Evolutionary conservation across 345 rosid species (phyloP), one percentile per base, ranked within the genome.

Genomic region (Cardamine occulta): DNA sequence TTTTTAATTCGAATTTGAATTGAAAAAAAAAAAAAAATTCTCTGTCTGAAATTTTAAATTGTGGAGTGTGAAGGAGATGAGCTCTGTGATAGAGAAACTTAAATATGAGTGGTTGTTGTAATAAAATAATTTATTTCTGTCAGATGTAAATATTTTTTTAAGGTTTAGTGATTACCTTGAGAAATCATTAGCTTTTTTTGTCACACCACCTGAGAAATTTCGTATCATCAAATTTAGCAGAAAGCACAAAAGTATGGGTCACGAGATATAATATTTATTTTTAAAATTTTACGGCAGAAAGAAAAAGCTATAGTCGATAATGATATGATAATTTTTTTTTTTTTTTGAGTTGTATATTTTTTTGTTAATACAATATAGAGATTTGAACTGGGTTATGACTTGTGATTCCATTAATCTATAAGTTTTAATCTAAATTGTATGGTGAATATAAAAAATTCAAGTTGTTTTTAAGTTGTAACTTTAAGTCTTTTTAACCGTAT

Each of bases 201-300:
- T 52, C 73, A 66, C 45, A 55, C 69, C 73, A 77, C 81, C 81
- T 72, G 77, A 77, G 73, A 71, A 72, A 68, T 77, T 77, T 72
- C 57, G 49, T 72, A 49, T 58, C n/a, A 77, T 77, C 62, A 65
- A 71, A 48, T 72, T 70, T 60, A 65, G 81, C 81, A 77, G 81
- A 77, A 77, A 77, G 81, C 77, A 57, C 7, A 58, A 76, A 71
- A 65, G 73, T 48, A 71, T 39, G 40, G 55, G 51, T 49, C 74
- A 49, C 45, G 0, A 23, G 31, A 37, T 66, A 18, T 58, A 45
- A 26, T 32, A 37, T 54, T 53, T 23, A 70, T 55, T 14, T 3
- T 10, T 1, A 17, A 18, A 28, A 29, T n/a, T 7, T 23, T 49
- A 53, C 37, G 61, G 40, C 37, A 9, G 4, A 68, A 58, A 51